A percentile compares a stretch with the other conserved stretches of the same genome.
phyloP scores from a whole-genome alignment of 768 basidiomycete genomes.

The Boletus sp. region DNA sequence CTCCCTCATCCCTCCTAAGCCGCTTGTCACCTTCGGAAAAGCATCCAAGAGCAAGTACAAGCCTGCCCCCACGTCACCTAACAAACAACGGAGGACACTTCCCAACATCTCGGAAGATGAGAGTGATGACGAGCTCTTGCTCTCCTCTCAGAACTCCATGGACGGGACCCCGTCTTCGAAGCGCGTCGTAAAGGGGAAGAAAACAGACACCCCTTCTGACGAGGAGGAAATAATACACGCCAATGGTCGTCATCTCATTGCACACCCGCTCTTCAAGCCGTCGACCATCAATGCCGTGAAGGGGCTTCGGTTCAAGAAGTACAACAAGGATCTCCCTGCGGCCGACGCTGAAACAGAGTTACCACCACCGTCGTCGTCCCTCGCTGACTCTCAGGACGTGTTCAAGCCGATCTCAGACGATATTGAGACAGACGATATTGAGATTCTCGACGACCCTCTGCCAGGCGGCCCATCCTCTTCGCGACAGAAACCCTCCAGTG shows the following conservation, averaged over 20 bases:
- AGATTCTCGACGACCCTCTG: not conserved
- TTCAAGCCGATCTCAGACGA: slow-evolving; percentile 21
- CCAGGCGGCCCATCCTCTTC: not conserved
- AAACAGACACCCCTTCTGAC: not conserved
- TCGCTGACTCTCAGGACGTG: slow-evolving; percentile 23
- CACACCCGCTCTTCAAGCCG: slow-evolving; percentile 27
- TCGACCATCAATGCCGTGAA: slow-evolving; percentile 4
- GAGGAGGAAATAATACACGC: slow-evolving; percentile 14
- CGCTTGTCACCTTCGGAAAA: not conserved
- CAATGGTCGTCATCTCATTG: slow-evolving; percentile 14
- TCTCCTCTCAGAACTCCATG: slow-evolving; percentile 25
- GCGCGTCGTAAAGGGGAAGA: slow-evolving; percentile 13
- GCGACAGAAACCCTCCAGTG: not conserved
- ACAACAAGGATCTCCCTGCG: slow-evolving; percentile 11
- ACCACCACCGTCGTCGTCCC: slow-evolving; percentile 23
- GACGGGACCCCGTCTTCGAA: slow-evolving; percentile 11
- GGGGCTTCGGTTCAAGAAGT: slow-evolving; percentile 37
- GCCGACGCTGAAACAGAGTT: not conserved
- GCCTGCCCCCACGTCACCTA: not conserved
- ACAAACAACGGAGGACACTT: not conserved
- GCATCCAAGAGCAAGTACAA: slow-evolving; percentile 14
- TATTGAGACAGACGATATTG: slow-evolving; percentile 15
- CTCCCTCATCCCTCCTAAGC: slow-evolving; percentile 15
- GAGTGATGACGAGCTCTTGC: slow-evolving; percentile 32
- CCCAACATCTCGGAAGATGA: slow-evolving; percentile 2